phyloP scores from a whole-genome alignment of 2,329 filamentous ascomycete species.

The Chlorencoelia australis region DNA sequence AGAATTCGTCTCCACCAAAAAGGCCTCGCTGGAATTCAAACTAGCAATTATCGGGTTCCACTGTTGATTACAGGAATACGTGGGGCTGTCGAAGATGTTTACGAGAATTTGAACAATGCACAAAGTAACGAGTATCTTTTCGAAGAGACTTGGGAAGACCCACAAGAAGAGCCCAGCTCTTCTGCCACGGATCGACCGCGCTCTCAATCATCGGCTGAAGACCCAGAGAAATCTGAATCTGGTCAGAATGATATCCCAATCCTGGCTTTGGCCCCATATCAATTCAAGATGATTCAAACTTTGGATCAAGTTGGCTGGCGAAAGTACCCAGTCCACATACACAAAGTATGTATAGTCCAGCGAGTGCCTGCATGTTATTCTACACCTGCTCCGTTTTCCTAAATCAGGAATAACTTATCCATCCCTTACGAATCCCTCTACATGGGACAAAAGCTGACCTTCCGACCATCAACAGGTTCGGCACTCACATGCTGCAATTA shows the following conservation, averaged over 20 bases:
- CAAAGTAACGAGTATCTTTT: constrained; percentile 59
- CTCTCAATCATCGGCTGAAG: constrained; percentile 4
- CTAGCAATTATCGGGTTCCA: constrained; percentile 65
- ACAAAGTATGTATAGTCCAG: too few relatives aligned
- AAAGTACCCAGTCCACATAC: constrained; percentile 64
- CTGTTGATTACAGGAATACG: constrained; percentile 67
- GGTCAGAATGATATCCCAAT: constrained; percentile 41
- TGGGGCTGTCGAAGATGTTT: constrained; percentile 58
- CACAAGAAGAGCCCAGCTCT: constrained; percentile 19
- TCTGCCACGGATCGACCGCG: constrained; percentile 8
- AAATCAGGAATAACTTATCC: too few relatives aligned
- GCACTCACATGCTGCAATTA: constrained; percentile 87
- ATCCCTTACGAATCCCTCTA: too few relatives aligned
- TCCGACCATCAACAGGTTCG: too few relatives aligned
- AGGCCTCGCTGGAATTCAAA: constrained; percentile 55
- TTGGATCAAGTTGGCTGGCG: constrained; percentile 58
- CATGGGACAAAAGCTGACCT: too few relatives aligned
- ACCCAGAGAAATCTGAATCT: constrained; percentile 13
- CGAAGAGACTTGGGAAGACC: constrained; percentile 41
- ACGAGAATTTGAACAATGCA: constrained; percentile 24
- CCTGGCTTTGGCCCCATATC: constrained; percentile 65
- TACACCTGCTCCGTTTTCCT: too few relatives aligned
- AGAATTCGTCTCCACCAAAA: constrained; percentile 69
- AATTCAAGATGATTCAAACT: constrained; percentile 76
- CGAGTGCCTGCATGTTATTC: too few relatives aligned